These are phyloP conservation scores for Myrmaecium sp. DNA, from an alignment of 2,329 filamentous ascomycete species.

Conservation along the genomic window DNA sequence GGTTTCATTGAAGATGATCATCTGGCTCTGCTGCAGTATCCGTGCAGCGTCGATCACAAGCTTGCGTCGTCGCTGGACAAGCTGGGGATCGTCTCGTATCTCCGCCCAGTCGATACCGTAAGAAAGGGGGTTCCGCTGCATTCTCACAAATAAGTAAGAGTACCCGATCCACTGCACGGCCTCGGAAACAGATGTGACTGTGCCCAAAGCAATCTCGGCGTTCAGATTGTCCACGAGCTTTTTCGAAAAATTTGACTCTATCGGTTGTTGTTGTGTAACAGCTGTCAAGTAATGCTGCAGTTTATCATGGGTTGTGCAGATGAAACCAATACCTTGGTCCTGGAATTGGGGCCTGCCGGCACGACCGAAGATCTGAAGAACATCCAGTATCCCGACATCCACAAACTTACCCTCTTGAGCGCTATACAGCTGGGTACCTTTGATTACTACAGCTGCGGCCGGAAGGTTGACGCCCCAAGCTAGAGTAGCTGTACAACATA, in stretches of 20 bases:
- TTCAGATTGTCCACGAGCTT: constrained; percentile 95
- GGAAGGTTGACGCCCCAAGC: constrained; percentile 99
- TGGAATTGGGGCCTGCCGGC: constrained; percentile 96
- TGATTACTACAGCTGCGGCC: constrained; percentile 91
- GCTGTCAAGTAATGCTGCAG: constrained; percentile 79
- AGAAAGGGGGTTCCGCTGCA: constrained; percentile 77
- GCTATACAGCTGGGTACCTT: constrained; percentile 94
- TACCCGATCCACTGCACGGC: constrained; percentile 96
- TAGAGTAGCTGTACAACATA: constrained; percentile 94
- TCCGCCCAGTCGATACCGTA: constrained; percentile 96
- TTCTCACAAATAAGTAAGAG: constrained; percentile 91
- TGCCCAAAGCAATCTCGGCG: constrained; percentile 82
- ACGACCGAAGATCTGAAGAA: constrained; percentile 95
- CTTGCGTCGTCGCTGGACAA: constrained; percentile 72
- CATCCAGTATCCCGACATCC: constrained; percentile 88
- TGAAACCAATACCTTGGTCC: constrained; percentile 94
- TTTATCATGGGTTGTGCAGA: constrained; percentile 91
- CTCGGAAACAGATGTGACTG: constrained; percentile 84
- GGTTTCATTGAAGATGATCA: constrained; percentile 95
- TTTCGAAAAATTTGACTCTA: constrained; percentile 88
- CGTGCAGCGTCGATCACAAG: constrained; percentile 78
- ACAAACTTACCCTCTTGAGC: constrained; percentile 93
- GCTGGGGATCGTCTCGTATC: constrained; percentile 67
- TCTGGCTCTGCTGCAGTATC: constrained; percentile 80
- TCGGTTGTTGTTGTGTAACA: constrained; percentile 89